Conservation (phyloP, 164 flowering plant genomes). For the Macadamia integrifolia region DNA sequence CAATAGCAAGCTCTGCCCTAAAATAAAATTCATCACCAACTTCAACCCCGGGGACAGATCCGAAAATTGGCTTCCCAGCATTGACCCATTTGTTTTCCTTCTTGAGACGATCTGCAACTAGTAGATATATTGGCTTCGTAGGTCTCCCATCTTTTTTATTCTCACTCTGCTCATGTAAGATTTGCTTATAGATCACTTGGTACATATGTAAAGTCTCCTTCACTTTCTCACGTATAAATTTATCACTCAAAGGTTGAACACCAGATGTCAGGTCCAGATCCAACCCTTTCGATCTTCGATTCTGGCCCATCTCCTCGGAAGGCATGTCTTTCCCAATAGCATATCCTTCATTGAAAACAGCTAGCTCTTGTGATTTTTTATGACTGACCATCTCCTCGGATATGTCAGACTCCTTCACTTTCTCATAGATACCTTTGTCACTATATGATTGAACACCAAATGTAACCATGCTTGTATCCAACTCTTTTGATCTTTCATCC, state of each 20-base stretch:
- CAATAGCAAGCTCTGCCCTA: constrained; percentile 14
- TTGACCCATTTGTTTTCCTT: constrained; percentile 3
- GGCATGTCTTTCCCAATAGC: too few relatives aligned
- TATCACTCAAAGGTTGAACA: constrained; percentile 15
- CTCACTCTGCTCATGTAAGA: constrained; percentile 62
- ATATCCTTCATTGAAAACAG: too few relatives aligned
- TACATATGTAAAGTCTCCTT: constrained; percentile 69
- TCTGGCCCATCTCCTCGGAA: too few relatives aligned
- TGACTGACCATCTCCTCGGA: too few relatives aligned
- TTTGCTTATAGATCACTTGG: constrained; percentile 50
- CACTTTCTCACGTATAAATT: constrained; percentile 43
- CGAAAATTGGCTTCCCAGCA: constrained; percentile 1
- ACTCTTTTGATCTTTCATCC: too few relatives aligned
- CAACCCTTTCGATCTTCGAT: constrained; percentile 4
- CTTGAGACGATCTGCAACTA: constrained; percentile 21
- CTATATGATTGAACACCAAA: too few relatives aligned
- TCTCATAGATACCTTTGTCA: too few relatives aligned
- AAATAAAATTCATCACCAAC: constrained; percentile 9
- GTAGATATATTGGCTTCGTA: constrained; percentile 25
- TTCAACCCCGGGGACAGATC: constrained; percentile 17
- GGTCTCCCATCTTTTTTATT: constrained; percentile 31
- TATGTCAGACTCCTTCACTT: too few relatives aligned
- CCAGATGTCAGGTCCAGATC: constrained; percentile 30
- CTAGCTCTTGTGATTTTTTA: too few relatives aligned
- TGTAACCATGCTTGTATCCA: too few relatives aligned